Conservation (phyloP, 495 filamentous ascomycete genomes). For the Aspergillus kassunensis region DNA sequence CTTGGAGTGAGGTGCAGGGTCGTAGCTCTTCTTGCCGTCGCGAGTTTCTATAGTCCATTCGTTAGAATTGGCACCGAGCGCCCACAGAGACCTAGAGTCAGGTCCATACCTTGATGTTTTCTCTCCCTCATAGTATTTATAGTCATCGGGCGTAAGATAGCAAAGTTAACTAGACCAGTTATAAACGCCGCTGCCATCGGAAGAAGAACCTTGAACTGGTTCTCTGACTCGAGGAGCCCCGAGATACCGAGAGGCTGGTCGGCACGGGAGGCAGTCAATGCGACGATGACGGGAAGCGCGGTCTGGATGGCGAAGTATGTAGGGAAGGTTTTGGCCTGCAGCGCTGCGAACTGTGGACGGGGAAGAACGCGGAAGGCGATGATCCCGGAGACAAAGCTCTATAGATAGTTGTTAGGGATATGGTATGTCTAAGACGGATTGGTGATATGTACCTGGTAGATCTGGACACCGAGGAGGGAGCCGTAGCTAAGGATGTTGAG, state of each 20-base stretch:
- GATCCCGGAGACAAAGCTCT: constrained; percentile 78
- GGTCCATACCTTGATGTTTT: constrained; percentile 64
- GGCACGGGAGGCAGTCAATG: constrained; percentile 72
- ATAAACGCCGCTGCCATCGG: constrained; percentile 64
- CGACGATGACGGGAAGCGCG: constrained; percentile 63
- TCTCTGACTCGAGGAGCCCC: constrained; percentile 52
- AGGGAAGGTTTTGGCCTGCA: constrained; percentile 79
- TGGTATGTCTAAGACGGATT: neutral
- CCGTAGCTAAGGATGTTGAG: constrained; percentile 55
- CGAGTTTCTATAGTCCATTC: constrained; percentile 51
- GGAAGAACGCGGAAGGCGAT: constrained; percentile 70
- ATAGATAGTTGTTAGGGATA: neutral
- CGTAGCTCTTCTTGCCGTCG: constrained; percentile 81
- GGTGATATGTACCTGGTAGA: constrained; percentile 62
- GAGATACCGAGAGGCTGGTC: constrained; percentile 39
- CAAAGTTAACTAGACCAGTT: constrained; percentile 61
- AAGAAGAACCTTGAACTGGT: constrained; percentile 54
- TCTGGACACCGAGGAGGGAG: constrained; percentile 69
- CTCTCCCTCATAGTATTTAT: constrained; percentile 67
- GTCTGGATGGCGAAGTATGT: constrained; percentile 83
- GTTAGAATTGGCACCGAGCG: neutral
- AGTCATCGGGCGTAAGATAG: constrained; percentile 67
- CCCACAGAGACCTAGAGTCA: too few relatives aligned
- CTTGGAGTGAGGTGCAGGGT: constrained; percentile 66
- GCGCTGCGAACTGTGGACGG: constrained; percentile 70